Base-by-base conservation (phyloP, 2,329 filamentous ascomycete species). In the Fusarium sp. region DNA sequence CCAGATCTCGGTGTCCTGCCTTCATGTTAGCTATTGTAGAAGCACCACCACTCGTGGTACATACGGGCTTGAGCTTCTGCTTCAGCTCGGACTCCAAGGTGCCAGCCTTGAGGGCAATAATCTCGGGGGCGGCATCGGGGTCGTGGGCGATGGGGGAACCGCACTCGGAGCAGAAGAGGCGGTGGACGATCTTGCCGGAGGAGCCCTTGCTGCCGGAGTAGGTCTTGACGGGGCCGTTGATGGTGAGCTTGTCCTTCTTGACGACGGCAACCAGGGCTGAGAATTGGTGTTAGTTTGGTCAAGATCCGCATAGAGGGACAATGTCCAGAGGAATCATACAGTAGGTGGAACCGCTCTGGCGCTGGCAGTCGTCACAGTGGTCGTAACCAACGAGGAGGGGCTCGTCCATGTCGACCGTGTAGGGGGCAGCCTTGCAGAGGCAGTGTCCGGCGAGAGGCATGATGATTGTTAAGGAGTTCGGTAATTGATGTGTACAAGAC, bases 361-460 rank as follows among this genome's bases (percentile, higher is more conserved):
- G 90, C 84, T 93, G 91, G 87, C 91, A 93, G 83, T 93, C 91
- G 80, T 93, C 91, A 79, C 91, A 93, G 86, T 93, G 91, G 80
- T 93, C 92, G 81, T 93, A 93, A 73, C 88, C 91, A 61, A 89
- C 89, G 81, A 88, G 50, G 64, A 88, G 79, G 63, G 88, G 87
- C 58, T 82, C 84, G 30, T 89, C 87, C 68, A 88, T 82, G 81
- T 88, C 86, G 60, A 83, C 85, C 80, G 87, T 87, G 87, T 94
- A 95, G 80, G 92, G 93, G 83, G 93, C 89, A 78, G 89, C 88
- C 81, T 91, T 91, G 88, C 91, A 93, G 74, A 93, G 90, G 82
- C 91, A 93, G 87, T 93, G 91, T 82, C 91, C 91, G 64, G 88
- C 87, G 81, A 93, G 87, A 89, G 87, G 85, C 91, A 93, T 93